phyloP scores from a whole-genome alignment of 2,329 filamentous ascomycete genomes.

The Alternaria hordeiaustralica region DNA sequence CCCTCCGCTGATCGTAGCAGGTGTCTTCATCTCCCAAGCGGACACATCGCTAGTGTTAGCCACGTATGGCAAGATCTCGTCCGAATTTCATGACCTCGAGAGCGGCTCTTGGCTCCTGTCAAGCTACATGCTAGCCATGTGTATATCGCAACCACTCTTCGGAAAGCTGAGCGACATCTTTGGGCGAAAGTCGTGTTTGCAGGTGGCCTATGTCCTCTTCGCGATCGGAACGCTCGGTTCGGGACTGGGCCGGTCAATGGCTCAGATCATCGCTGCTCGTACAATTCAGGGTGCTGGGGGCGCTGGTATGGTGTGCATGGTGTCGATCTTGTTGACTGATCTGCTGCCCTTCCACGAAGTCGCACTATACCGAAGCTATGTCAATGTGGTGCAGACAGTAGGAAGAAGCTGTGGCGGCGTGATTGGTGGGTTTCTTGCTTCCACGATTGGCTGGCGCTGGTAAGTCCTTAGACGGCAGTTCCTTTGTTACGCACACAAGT shows the following conservation, averaged over 20 bases:
- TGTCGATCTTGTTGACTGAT: constrained; percentile 58
- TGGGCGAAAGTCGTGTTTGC: neutral
- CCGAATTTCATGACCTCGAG: neutral
- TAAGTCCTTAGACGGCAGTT: neutral
- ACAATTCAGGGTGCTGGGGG: constrained; percentile 69
- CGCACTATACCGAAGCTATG: constrained; percentile 58
- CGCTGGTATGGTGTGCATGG: constrained; percentile 63
- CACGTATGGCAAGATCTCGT: neutral
- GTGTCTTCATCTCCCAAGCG: neutral
- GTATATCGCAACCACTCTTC: neutral
- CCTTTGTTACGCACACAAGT: neutral
- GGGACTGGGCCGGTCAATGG: constrained; percentile 12
- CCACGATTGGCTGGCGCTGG: neutral
- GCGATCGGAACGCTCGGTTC: neutral
- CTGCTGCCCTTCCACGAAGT: constrained; percentile 58
- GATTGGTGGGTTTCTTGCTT: neutral
- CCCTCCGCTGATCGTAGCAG: neutral
- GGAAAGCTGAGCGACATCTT: neutral
- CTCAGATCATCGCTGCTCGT: constrained; percentile 54
- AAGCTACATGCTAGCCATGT: neutral
- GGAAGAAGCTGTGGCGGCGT: constrained; percentile 51
- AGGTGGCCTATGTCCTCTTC: neutral
- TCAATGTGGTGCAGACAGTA: constrained; percentile 59
- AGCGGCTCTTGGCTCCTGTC: neutral
- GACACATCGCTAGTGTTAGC: neutral